Percentiles rank a stretch among this genome's conserved stretches.
Conservation (phyloP, 495 filamentous ascomycete species). For the Geopyxis carbonaria region DNA sequence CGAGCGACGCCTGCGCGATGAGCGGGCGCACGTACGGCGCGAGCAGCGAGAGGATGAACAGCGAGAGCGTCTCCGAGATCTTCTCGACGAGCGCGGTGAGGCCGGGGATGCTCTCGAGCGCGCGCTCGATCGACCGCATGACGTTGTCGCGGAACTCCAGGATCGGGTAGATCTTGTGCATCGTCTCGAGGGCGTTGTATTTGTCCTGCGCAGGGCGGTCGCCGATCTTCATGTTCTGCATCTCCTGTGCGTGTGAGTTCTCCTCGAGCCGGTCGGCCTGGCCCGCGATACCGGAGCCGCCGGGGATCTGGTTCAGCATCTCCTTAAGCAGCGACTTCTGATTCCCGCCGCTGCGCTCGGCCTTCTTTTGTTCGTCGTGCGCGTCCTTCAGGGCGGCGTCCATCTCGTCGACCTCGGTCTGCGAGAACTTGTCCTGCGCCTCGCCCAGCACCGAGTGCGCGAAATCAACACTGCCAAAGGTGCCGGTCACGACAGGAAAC, state of each 20-base stretch:
- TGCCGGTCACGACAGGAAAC: conserved; percentile 66
- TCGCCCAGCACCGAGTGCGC: conserved; percentile 93
- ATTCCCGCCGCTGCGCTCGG: conserved; percentile 25
- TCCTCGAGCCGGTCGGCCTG: conserved; percentile 64
- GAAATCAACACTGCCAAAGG: conserved; percentile 88
- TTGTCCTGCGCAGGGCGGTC: conserved; percentile 4
- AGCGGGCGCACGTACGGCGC: conserved; percentile 81
- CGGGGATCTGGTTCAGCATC: conserved; percentile 54
- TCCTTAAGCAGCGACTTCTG: conserved; percentile 42
- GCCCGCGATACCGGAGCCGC: conserved; percentile 48
- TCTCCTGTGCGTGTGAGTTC: conserved; percentile 56
- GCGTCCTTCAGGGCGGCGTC: conserved; percentile 54
- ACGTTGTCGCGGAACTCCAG: conserved; percentile 87
- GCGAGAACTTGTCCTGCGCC: conserved; percentile 87
- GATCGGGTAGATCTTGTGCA: conserved; percentile 81
- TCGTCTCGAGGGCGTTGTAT: conserved; percentile 47
- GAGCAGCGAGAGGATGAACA: conserved; percentile 76
- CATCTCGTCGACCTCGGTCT: conserved; percentile 83
- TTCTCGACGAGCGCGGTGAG: conserved; percentile 72
- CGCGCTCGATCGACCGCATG: conserved; percentile 59
- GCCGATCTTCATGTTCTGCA: conserved; percentile 33
- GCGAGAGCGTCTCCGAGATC: conserved; percentile 75
- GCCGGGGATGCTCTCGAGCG: conserved; percentile 84
- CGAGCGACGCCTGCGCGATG: conserved; percentile 68
- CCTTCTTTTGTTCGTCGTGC: conserved; percentile 33